phyloP scores from a whole-genome alignment of 2,329 filamentous ascomycete species.

The Rhynchosporium graminicola region DNA sequence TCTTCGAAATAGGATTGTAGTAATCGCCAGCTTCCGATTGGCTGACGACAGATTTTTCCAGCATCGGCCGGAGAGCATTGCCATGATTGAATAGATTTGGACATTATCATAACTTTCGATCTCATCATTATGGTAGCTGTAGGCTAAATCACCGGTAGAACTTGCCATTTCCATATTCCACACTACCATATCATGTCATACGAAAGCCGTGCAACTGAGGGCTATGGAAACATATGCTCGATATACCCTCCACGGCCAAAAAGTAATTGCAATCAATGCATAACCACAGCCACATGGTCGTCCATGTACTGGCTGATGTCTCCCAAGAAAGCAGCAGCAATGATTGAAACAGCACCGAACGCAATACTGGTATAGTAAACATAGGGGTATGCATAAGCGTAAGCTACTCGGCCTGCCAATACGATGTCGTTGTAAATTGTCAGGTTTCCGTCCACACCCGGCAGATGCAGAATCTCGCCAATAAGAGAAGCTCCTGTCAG shows the following conservation, averaged over 20 bases:
- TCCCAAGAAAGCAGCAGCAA: constrained; percentile 59
- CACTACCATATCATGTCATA: too few species aligned
- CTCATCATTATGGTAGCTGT: not conserved
- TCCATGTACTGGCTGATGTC: constrained; percentile 61
- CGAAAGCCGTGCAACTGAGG: too few species aligned
- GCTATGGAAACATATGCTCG: too few species aligned
- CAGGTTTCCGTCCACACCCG: constrained; percentile 54
- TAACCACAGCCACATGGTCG: constrained; percentile 55
- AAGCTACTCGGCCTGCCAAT: constrained; percentile 56
- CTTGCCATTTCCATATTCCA: not conserved
- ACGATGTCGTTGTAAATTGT: constrained; percentile 55
- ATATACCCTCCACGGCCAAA: not conserved
- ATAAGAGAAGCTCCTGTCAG: constrained; percentile 56
- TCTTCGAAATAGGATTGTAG: too few species aligned
- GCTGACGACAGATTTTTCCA: too few species aligned
- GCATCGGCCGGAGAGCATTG: too few species aligned
- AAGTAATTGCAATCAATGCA: constrained; percentile 27
- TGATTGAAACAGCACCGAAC: constrained; percentile 57
- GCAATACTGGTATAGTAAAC: constrained; percentile 64
- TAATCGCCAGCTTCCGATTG: too few species aligned
- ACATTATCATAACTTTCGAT: not conserved
- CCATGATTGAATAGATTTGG: not conserved
- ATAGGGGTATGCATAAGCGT: constrained; percentile 58
- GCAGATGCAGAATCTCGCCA: constrained; percentile 49
- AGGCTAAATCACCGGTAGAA: not conserved